Evolutionary conservation across 1,284 basidiomycete genomes (phyloP).

Genomic region (Sanghuangporus baumii): DNA sequence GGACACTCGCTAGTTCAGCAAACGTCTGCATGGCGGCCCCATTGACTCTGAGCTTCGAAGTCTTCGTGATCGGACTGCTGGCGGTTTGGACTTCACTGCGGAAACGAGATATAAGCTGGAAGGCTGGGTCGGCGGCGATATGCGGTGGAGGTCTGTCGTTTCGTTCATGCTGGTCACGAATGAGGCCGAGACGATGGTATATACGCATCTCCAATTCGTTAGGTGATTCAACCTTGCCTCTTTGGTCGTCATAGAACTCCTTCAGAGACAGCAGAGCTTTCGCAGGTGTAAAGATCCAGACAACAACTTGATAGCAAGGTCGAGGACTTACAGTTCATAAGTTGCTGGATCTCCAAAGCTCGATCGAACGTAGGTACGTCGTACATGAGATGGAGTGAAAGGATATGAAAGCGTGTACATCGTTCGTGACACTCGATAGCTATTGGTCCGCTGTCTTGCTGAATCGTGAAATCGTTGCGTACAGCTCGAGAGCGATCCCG

Average conservation of each 20-base stretch:
- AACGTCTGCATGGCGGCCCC: constrained; percentile 63
- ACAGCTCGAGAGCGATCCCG: constrained; percentile 90
- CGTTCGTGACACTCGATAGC: constrained; percentile 92
- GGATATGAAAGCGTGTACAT: constrained; percentile 90
- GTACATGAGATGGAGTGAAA: constrained; percentile 75
- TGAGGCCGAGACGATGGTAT: constrained; percentile 89
- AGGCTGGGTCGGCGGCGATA: constrained; percentile 70
- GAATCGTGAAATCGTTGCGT: constrained; percentile 93
- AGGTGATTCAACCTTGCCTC: constrained; percentile 58
- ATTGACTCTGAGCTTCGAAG: constrained; percentile 52
- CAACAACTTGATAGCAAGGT: neutral
- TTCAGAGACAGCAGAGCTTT: constrained; percentile 87
- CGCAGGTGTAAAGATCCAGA: constrained; percentile 3
- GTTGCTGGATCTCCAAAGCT: constrained; percentile 79
- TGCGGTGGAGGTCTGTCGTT: constrained; percentile 75
- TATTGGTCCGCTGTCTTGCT: constrained; percentile 71
- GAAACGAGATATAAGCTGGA: constrained; percentile 79
- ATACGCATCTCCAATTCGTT: constrained; percentile 95
- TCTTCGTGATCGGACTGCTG: constrained; percentile 72
- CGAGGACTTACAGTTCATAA: constrained; percentile 76
- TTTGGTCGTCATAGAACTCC: constrained; percentile 89
- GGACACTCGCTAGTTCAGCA: constrained; percentile 47
- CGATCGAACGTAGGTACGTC: constrained; percentile 59
- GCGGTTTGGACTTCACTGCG: constrained; percentile 76
- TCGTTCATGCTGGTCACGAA: constrained; percentile 77